Conservation (phyloP, 2,329 filamentous ascomycete genomes). For the Trichophyton benhamiae region DNA sequence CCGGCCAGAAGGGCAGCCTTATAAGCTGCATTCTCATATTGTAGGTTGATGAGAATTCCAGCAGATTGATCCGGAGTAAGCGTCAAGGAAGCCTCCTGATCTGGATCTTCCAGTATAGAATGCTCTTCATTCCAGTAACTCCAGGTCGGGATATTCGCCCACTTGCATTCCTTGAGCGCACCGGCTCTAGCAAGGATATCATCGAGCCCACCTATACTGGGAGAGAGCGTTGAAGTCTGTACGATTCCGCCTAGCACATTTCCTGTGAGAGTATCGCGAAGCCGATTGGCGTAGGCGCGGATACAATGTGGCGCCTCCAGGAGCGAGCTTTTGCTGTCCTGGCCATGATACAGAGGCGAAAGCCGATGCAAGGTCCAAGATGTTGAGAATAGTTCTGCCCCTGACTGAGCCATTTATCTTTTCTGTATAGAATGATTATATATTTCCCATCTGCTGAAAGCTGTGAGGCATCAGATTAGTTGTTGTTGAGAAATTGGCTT, state of each 20-base stretch:
- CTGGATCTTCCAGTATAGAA: slow-evolving; percentile 15
- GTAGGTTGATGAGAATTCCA: slow-evolving; percentile 38
- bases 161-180: slow-evolving; percentile 36
- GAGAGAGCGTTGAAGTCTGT: background rate
- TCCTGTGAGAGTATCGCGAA: slow-evolving; percentile 39
- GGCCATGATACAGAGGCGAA: slow-evolving; percentile 41
- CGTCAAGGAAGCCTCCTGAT: slow-evolving; percentile 18
- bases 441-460: too few species aligned
- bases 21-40: slow-evolving; percentile 39
- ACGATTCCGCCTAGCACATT: slow-evolving; percentile 35
- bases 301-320: slow-evolving; percentile 27
- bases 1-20: slow-evolving; percentile 39
- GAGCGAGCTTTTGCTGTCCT: slow-evolving; percentile 22
- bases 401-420: slow-evolving; percentile 11
- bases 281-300: slow-evolving; percentile 35
- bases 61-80: slow-evolving; percentile 21
- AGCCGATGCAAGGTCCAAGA: slow-evolving; percentile 44
- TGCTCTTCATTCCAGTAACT: slow-evolving; percentile 20
- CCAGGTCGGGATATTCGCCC: slow-evolving; percentile 28
- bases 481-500: background rate
- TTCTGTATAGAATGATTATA: background rate
- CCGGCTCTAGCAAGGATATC: slow-evolving; percentile 35
- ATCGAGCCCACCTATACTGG: slow-evolving; percentile 18
- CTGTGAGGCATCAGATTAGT: background rate
- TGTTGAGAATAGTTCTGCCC: slow-evolving; percentile 34